A percentile compares a stretch with the other conserved stretches of the same genome.
Evolutionary conservation across 208 protist genomes (phyloP).

Genomic region (Endotrypanum monterogeii): DNA sequence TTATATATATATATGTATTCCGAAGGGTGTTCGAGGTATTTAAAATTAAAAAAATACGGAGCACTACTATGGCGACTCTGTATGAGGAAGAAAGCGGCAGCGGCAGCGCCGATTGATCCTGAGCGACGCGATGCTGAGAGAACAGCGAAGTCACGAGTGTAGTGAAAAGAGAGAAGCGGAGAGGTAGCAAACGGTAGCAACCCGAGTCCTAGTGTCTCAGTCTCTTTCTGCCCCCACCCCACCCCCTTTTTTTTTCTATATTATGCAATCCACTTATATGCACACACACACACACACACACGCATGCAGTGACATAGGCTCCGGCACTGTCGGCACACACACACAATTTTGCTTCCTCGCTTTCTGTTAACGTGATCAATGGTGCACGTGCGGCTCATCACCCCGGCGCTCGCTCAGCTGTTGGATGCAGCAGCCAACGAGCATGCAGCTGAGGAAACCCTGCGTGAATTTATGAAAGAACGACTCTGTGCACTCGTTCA

Average conservation of each 20-base stretch:
- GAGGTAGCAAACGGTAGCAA: too few species aligned
- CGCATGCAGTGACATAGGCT: background rate
- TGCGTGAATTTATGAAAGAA: constrained; percentile 11
- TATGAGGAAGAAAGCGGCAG: too few species aligned
- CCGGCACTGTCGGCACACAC: background rate
- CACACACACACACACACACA: background rate
- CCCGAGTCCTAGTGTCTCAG: background rate
- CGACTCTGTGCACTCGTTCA: constrained; percentile 28
- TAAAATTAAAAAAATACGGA: too few species aligned
- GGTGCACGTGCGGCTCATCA: constrained; percentile 28
- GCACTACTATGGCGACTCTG: too few species aligned
- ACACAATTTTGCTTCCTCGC: background rate
- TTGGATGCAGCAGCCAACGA: constrained; percentile 14
- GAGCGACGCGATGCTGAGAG: background rate
- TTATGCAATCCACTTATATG: background rate
- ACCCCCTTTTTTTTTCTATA: background rate
- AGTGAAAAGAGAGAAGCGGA: background rate
- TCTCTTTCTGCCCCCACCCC: background rate
- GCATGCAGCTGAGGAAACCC: background rate
- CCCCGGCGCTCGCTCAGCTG: constrained; percentile 22
- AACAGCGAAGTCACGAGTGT: background rate
- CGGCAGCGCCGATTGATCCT: too few species aligned
- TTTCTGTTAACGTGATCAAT: background rate
- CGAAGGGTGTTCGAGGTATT: too few species aligned
- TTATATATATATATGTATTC: too few species aligned